These are phyloP conservation scores for Telopea speciosissima DNA, from an alignment of 177 flowering plant genomes.

Conservation along the genomic window DNA sequence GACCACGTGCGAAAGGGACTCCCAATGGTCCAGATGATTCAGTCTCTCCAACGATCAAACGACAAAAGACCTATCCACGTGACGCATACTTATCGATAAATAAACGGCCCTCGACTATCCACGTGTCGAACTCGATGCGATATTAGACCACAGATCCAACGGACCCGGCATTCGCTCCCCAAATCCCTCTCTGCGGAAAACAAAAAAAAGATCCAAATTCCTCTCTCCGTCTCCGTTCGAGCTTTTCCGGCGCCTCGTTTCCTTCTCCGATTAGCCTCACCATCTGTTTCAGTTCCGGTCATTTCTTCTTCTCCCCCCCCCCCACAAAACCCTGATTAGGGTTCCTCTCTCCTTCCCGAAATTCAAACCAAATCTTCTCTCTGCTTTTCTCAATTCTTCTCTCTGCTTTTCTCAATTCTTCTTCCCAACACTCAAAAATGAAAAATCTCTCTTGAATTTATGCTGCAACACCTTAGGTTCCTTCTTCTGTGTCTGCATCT, in stretches of 20 bases:
- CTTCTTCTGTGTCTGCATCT: not conserved
- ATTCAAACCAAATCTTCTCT: no score
- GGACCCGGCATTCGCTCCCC: constrained; percentile 31
- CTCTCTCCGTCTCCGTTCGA: not conserved
- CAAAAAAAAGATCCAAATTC: constrained; percentile 3
- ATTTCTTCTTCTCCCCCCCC: not conserved
- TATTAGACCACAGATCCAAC: constrained; percentile 44
- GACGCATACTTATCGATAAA: constrained; percentile 38
- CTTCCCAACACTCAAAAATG: not conserved
- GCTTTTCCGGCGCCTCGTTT: not conserved
- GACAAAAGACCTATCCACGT: constrained; percentile 7
- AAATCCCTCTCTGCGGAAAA: constrained; percentile 5
- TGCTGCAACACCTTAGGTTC: no score
- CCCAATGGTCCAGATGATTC: not conserved
- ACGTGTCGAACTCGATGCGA: constrained; percentile 40
- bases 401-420: no score
- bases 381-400: no score
- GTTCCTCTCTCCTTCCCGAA: no score
- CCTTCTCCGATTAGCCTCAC: not conserved
- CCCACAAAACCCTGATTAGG: no score
- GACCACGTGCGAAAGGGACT: no score
- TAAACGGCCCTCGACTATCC: constrained; percentile 27
- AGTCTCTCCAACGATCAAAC: constrained; percentile 22
- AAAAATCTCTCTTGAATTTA: no score
- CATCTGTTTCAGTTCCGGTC: not conserved